A percentile compares a stretch with the other conserved stretches of the same genome.
phyloP scores from a whole-genome alignment of 2,329 filamentous ascomycete species.

The Colletotrichum australisinense region DNA sequence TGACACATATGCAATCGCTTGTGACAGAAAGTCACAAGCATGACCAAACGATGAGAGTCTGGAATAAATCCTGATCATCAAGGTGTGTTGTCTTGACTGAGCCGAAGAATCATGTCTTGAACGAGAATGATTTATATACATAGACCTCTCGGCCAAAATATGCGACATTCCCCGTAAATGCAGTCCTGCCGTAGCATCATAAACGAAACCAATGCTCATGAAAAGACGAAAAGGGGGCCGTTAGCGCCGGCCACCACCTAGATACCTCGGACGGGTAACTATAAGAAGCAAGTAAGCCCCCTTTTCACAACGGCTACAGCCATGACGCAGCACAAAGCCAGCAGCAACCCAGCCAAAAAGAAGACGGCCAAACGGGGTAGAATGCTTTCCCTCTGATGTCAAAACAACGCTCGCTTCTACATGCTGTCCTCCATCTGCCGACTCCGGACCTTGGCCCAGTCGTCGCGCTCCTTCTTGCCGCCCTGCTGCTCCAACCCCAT shows the following conservation, averaged over 20 bases:
- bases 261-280: too few species aligned
- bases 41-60: not conserved
- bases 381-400: not conserved
- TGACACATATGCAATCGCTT: not conserved
- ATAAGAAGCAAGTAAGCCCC: too few species aligned
- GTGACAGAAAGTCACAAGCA: not conserved
- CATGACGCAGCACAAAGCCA: not conserved
- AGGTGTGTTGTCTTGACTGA: not conserved
- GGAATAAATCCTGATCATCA: not conserved
- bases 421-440: slow-evolving; percentile 76
- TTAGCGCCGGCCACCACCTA: too few species aligned
- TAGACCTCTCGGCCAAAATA: slow-evolving; percentile 7
- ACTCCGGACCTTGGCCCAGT: slow-evolving; percentile 74
- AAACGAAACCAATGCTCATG: not conserved
- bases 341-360: not conserved
- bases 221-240: not conserved
- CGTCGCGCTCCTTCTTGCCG: slow-evolving; percentile 73
- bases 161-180: slow-evolving; percentile 22
- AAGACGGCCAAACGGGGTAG: not conserved
- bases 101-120: not conserved
- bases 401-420: slow-evolving; percentile 48
- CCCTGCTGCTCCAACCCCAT: slow-evolving; percentile 74
- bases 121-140: not conserved
- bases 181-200: slow-evolving; percentile 1
- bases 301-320: too few species aligned